These are phyloP conservation scores for Russula griseocarnosa DNA, from an alignment of 768 basidiomycete species.

Conservation along the genomic window DNA sequence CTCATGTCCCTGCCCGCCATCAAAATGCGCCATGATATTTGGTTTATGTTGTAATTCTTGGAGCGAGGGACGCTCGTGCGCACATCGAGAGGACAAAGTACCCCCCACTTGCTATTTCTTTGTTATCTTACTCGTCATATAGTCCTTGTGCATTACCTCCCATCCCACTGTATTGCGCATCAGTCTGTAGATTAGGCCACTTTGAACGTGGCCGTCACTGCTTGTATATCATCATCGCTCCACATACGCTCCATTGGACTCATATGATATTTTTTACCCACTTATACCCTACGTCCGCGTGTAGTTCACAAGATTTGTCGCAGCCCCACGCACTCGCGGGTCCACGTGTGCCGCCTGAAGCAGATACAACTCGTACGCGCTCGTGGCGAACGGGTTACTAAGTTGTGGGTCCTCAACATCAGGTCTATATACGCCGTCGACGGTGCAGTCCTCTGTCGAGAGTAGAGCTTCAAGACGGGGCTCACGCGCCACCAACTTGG, in stretches of 20 bases:
- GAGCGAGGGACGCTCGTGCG: conserved; percentile 22
- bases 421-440: conserved; percentile 79
- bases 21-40: conserved; percentile 19
- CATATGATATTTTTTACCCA: not conserved
- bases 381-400: conserved; percentile 75
- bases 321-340: conserved; percentile 61
- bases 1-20: not conserved
- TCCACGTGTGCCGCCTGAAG: conserved; percentile 62
- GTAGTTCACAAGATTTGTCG: conserved; percentile 51
- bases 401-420: conserved; percentile 88
- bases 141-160: conserved; percentile 9
- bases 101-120: conserved; percentile 2
- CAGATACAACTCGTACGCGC: conserved; percentile 79
- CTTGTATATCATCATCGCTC: conserved; percentile 25
- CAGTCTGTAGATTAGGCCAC: conserved; percentile 23
- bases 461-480: conserved; percentile 79
- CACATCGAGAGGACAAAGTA: conserved; percentile 17
- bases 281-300: conserved; percentile 34
- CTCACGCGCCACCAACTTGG: conserved; percentile 68
- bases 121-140: conserved; percentile 23
- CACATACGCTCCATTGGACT: conserved; percentile 11
- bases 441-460: conserved; percentile 78
- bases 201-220: conserved; percentile 3
- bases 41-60: conserved; percentile 20
- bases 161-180: conserved; percentile 19